These are phyloP conservation scores for Dianthus caryophyllus DNA, from an alignment of 148 eudicot species.

Conservation along the genomic window DNA sequence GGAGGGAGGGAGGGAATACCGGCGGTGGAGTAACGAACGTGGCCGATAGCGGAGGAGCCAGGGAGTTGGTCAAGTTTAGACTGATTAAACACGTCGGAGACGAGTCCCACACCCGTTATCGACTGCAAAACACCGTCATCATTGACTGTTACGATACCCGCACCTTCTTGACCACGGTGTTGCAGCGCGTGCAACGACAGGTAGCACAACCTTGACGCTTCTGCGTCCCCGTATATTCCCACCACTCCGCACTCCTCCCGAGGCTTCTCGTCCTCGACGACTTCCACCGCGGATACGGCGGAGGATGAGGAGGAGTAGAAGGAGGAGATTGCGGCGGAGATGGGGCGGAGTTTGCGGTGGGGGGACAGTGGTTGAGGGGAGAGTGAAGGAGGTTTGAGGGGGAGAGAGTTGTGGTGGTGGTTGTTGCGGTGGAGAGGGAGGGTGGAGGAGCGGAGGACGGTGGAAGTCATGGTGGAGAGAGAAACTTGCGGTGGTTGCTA, in stretches of 20 bases:
- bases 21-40: slow-evolving; percentile 80
- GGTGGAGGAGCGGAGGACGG: slow-evolving; percentile 1
- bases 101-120: slow-evolving; percentile 40
- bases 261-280: slow-evolving; percentile 22
- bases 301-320: slow-evolving; percentile 1
- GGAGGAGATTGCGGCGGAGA: slow-evolving; percentile 9
- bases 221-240: slow-evolving; percentile 32
- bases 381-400: slow-evolving; percentile 8
- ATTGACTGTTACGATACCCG: slow-evolving; percentile 58
- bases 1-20: slow-evolving; percentile 8
- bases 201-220: slow-evolving; percentile 27
- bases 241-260: slow-evolving; percentile 38
- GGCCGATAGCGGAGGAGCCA: slow-evolving; percentile 68
- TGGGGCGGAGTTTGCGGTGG: not conserved
- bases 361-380: not conserved
- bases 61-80: slow-evolving; percentile 55
- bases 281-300: slow-evolving; percentile 14
- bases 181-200: slow-evolving; percentile 66
- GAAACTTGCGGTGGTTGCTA: not conserved
- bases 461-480: slow-evolving; percentile 18
- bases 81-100: slow-evolving; percentile 59
- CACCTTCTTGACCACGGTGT: slow-evolving; percentile 81
- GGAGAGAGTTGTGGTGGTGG: not conserved
- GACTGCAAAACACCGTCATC: slow-evolving; percentile 41
- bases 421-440: slow-evolving; percentile 6